Conservation (phyloP, 1,139 yeast species). For the Arxiozyma telluris region DNA sequence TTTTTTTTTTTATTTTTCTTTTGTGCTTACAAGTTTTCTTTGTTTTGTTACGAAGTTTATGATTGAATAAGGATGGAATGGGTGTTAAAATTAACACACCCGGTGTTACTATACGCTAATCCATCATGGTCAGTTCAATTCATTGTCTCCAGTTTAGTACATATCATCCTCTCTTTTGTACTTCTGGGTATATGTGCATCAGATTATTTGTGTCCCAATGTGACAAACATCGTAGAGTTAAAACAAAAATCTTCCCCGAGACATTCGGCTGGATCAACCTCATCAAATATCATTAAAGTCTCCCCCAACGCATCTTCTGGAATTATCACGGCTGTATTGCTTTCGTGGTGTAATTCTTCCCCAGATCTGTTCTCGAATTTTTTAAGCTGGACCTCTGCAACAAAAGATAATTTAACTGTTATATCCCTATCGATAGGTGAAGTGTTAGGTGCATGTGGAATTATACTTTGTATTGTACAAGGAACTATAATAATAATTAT, state of each 20-base stretch:
- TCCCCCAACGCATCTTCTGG: slow-evolving; percentile 12
- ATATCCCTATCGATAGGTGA: slow-evolving; percentile 80
- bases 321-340: slow-evolving; percentile 34
- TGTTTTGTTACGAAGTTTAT: background rate
- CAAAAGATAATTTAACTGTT: slow-evolving; percentile 37
- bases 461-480: slow-evolving; percentile 29
- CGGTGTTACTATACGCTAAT: slow-evolving; percentile 19
- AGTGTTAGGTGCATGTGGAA: slow-evolving; percentile 37
- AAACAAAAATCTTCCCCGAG: slow-evolving; percentile 4
- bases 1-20: background rate
- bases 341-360: slow-evolving; percentile 89
- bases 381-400: slow-evolving; percentile 35
- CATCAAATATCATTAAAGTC: background rate
- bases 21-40: background rate
- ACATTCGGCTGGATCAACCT: background rate
- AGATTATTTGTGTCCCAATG: slow-evolving; percentile 29
- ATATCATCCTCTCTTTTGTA: slow-evolving; percentile 22
- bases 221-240: slow-evolving; percentile 23
- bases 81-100: slow-evolving; percentile 22
- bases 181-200: slow-evolving; percentile 29
- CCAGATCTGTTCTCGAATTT: slow-evolving; percentile 83
- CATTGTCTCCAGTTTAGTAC: slow-evolving; percentile 17
- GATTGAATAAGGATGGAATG: slow-evolving; percentile 12
- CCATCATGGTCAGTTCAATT: slow-evolving; percentile 15
- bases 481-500: slow-evolving; percentile 29